A percentile compares a stretch with the other conserved stretches of the same genome.
Conservation (phyloP, 495 filamentous ascomycete species). For the Neurospora sp. region DNA sequence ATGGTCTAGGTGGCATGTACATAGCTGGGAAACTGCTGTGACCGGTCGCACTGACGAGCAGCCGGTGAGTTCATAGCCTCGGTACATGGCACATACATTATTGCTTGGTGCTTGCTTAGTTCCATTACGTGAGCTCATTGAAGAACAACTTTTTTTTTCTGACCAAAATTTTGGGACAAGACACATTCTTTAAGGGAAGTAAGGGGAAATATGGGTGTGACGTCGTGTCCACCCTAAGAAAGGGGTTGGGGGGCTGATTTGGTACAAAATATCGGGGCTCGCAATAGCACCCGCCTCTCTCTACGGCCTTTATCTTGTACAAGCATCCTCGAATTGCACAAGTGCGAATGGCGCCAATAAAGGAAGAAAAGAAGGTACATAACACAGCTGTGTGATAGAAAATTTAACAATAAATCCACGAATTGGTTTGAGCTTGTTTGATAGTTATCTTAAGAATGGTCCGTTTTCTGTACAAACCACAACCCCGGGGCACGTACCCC, state of each 20-base stretch:
- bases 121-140: background rate
- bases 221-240: background rate
- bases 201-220: background rate
- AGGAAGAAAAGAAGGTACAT: background rate
- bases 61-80: background rate
- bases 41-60: background rate
- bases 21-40: background rate
- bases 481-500: background rate
- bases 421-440: background rate
- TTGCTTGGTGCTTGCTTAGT: background rate
- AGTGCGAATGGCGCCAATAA: background rate
- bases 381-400: background rate
- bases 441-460: background rate
- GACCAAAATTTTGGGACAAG: background rate
- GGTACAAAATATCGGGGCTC: background rate
- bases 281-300: background rate
- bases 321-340: background rate
- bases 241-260: background rate
- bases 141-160: background rate
- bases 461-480: background rate
- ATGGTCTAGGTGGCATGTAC: background rate
- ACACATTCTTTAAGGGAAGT: background rate
- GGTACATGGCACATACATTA: background rate
- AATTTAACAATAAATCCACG: background rate
- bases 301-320: background rate